Conservation (phyloP, 176 grass and related monocot species). For the Oryza meyeriana region DNA sequence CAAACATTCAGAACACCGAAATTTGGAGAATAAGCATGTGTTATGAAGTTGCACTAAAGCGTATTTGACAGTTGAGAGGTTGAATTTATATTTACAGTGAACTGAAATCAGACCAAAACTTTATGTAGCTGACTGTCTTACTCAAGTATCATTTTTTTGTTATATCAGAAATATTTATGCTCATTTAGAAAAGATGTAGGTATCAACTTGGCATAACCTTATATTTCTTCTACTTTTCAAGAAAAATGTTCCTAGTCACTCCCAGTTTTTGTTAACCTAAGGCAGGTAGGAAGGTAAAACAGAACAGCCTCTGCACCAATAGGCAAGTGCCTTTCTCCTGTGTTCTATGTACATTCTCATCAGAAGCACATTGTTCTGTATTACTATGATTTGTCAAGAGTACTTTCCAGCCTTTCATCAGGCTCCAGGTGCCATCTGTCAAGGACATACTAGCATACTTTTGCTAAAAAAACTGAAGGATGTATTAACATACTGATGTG, state of each 20-base stretch:
- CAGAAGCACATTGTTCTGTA: neutral
- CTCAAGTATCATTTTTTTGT: neutral
- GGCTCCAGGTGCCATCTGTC: neutral
- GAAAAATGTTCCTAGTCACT: neutral
- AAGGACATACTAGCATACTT: neutral
- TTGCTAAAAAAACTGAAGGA: neutral
- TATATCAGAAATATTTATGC: neutral
- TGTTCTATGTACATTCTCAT: neutral
- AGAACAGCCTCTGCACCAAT: neutral
- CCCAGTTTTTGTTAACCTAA: neutral
- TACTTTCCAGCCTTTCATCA: neutral
- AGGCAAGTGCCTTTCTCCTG: neutral
- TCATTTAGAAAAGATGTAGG: neutral
- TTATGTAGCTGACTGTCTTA: neutral
- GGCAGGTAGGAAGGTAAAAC: neutral
- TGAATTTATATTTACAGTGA: neutral
- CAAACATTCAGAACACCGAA: neutral
- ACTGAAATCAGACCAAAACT: neutral
- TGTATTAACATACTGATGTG: neutral
- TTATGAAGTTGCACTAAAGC: neutral
- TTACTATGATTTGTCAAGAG: neutral
- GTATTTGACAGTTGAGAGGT: neutral
- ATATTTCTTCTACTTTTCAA: neutral
- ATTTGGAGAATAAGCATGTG: neutral
- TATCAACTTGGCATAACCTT: neutral